Evolutionary conservation across 108 stramenopile species (phyloP), one percentile per base, ranked within the genome.

Genomic region (Conticribra guillardii): DNA sequence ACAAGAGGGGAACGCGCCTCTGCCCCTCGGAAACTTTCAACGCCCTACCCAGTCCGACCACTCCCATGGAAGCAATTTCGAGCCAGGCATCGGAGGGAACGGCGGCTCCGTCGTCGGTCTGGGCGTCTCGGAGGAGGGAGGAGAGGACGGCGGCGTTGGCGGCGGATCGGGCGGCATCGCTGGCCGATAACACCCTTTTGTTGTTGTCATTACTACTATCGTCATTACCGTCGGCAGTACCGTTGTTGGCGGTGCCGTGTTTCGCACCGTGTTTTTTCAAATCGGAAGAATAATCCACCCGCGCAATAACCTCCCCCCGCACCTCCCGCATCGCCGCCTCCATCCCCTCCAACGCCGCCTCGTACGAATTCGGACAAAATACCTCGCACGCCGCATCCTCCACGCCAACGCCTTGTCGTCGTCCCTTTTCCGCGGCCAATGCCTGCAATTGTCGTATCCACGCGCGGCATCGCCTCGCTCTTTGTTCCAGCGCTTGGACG

Each of bases 81-180:
- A 82, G 54, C 75, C 76, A 82, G 11, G 76, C 63, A 51, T 82
- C 81, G 0, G 70, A 73, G 22, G 73, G 81, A 0, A 82, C 70
- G 34, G 81, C 81, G 24, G 27, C 24, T 23, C 81, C 81, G 46
- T 82, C 71, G 30, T 82, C 81, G 26, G 21, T 41, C 16, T 37
- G 28, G 14, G 59, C 71, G 58, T 82, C 81, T 19, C 56, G 64
- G 18, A 26, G n/a, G 0, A 82, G 64, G 18, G 71, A 75, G 3
- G 33, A 2, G 1, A 55, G 56, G 11, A 82, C 68, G 3, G 81
- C 81, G 2, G 26, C 45, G 34, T 78, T 57, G n/a, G 81, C 75
- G 22, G 81, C 75, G 3, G 32, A 17, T n/a, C 76, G 32, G 18
- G 64, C 76, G 4, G 64, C 33, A 34, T 61, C 67, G 7, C 44